These are phyloP conservation scores for Xylariaceae sp. DNA, from an alignment of 2,329 filamentous ascomycete genomes.

Conservation along the genomic window DNA sequence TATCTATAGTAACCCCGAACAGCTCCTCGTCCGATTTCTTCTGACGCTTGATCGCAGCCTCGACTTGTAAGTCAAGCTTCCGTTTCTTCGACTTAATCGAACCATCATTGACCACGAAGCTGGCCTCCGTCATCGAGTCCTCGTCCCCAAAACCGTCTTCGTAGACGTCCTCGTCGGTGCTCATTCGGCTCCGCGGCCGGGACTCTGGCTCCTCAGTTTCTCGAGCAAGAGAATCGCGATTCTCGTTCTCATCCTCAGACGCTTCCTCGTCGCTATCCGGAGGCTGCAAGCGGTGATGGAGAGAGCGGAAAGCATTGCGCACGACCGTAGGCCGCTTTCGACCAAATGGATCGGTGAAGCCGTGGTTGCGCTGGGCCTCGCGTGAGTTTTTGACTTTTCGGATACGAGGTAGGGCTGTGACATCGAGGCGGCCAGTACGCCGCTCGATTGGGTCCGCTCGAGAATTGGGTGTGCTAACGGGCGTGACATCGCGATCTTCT, in stretches of 20 bases:
- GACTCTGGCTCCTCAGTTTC: constrained; percentile 87
- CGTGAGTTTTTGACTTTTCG: constrained; percentile 60
- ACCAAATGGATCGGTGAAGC: constrained; percentile 64
- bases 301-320: constrained; percentile 65
- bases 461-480: constrained; percentile 62
- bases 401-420: constrained; percentile 68
- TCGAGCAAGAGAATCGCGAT: constrained; percentile 54
- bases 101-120: constrained; percentile 60
- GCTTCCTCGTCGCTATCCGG: constrained; percentile 81
- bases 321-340: constrained; percentile 55
- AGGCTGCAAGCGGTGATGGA: constrained; percentile 75
- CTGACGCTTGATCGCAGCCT: constrained; percentile 70
- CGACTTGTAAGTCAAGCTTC: constrained; percentile 67
- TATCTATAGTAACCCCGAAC: constrained; percentile 59
- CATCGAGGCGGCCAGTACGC: constrained; percentile 51
- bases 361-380: constrained; percentile 54
- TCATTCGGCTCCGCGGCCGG: constrained; percentile 71
- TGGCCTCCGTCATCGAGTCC: constrained; percentile 68
- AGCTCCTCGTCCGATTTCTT: constrained; percentile 78
- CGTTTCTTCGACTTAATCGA: constrained; percentile 59
- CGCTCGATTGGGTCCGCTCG: constrained; percentile 59
- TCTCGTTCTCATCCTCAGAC: constrained; percentile 68
- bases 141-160: constrained; percentile 54
- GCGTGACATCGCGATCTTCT: constrained; percentile 58
- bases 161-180: constrained; percentile 52